A percentile compares a stretch with the other conserved stretches of the same genome.
phyloP scores from a whole-genome alignment of 1,284 basidiomycete genomes.

The Cutaneotrichosporon sp. region DNA sequence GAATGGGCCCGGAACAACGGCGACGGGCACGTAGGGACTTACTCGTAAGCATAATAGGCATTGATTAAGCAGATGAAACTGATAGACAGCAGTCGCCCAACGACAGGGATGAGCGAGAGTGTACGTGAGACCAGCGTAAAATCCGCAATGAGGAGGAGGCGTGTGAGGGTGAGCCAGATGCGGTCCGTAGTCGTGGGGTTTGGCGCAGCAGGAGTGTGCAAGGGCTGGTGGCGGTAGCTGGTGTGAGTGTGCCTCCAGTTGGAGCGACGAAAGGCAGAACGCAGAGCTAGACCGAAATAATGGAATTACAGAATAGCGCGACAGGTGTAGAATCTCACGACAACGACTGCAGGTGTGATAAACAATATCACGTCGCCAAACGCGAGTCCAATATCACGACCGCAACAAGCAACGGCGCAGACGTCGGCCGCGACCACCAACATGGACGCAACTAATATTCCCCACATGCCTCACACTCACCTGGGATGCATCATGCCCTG shows the following conservation, averaged over 20 bases:
- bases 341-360: too few relatives aligned
- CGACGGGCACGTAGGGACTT: slow-evolving; percentile 21
- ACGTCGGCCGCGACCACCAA: too few relatives aligned
- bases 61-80: slow-evolving; percentile 50
- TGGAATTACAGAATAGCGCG: too few relatives aligned
- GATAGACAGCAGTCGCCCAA: slow-evolving; percentile 39
- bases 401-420: too few relatives aligned
- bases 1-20: too few relatives aligned
- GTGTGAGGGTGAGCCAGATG: slow-evolving; percentile 36
- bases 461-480: slow-evolving; percentile 29
- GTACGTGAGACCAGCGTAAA: slow-evolving; percentile 48
- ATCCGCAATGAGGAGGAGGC: slow-evolving; percentile 49
- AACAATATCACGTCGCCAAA: too few relatives aligned
- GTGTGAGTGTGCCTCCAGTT: neutral
- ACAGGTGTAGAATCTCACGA: too few relatives aligned
- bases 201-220: slow-evolving; percentile 16
- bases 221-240: slow-evolving; percentile 47
- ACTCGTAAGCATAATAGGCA: slow-evolving; percentile 53
- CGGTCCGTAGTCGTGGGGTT: slow-evolving; percentile 20
- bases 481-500: slow-evolving; percentile 46
- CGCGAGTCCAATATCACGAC: too few relatives aligned
- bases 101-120: slow-evolving; percentile 43
- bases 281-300: too few relatives aligned
- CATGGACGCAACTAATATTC: neutral
- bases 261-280: neutral